Conservation (phyloP, 495 filamentous ascomycete species). For the Daldinia loculata region DNA sequence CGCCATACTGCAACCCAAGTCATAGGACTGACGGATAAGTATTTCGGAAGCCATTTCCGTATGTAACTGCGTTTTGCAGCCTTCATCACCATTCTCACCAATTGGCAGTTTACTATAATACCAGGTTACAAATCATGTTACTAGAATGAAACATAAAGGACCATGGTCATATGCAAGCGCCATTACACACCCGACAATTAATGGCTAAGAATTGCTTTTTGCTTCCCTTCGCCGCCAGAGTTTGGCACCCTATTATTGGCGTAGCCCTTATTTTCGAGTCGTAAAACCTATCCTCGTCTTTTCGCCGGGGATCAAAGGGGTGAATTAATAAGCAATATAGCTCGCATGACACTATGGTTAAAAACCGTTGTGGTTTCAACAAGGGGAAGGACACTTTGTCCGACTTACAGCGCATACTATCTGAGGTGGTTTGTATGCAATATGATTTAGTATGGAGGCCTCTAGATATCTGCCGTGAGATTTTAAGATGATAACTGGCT, state of each 20-base stretch:
- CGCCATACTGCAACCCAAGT: background rate
- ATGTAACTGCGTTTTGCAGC: background rate
- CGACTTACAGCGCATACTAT: background rate
- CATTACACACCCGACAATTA: background rate
- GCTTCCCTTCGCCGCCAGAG: background rate
- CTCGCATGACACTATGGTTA: background rate
- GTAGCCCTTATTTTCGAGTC: background rate
- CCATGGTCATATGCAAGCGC: background rate
- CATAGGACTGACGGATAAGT: background rate
- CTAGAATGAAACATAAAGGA: background rate
- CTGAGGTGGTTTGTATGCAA: background rate
- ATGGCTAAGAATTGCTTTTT: background rate
- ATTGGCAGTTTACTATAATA: background rate
- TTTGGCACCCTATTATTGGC: background rate
- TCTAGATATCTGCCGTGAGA: constrained; percentile 7
- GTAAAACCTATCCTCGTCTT: background rate
- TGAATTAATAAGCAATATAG: background rate
- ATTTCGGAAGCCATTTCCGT: background rate
- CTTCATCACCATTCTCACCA: background rate
- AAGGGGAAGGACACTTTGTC: background rate
- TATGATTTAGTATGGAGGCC: background rate
- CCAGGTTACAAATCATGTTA: background rate
- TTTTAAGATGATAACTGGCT: constrained; percentile 6
- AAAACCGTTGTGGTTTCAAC: background rate
- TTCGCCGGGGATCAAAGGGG: background rate